A percentile compares a stretch with the other conserved stretches of the same genome.
Evolutionary conservation across 148 eudicot genomes (phyloP).

Genomic region (Camellia granthamiana): DNA sequence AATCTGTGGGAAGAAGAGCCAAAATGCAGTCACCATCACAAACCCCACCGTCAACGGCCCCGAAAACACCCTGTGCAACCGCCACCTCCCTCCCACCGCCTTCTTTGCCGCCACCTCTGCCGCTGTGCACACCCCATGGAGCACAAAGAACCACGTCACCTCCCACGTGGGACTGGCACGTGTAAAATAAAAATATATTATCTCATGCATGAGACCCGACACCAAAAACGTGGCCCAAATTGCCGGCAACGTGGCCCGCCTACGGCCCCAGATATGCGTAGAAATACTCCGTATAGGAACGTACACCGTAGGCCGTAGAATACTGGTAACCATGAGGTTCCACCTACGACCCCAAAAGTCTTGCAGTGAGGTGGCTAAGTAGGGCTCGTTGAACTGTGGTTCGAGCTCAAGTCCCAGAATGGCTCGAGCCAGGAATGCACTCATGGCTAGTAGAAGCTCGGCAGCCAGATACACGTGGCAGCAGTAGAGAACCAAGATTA

Average conservation of each 20-base stretch:
- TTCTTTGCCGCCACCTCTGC: conserved; percentile 42
- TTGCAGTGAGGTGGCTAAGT: conserved; percentile 52
- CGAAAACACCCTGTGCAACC: conserved; percentile 35
- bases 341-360: conserved; percentile 76
- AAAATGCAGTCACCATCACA: conserved; percentile 42
- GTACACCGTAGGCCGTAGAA: conserved; percentile 43
- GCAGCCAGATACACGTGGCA: conserved; percentile 39
- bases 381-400: conserved; percentile 56
- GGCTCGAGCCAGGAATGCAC: conserved; percentile 31
- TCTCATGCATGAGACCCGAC: conserved; percentile 67
- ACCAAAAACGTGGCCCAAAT: conserved; percentile 41
- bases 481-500: conserved; percentile 33
- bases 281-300: conserved; percentile 29
- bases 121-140: conserved; percentile 47
- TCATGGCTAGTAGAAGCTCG: conserved; percentile 35
- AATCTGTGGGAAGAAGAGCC: conserved; percentile 61
- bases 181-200: conserved; percentile 39
- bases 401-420: conserved; percentile 41
- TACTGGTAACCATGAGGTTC: conserved; percentile 59
- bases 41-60: conserved; percentile 46
- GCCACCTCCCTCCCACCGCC: conserved; percentile 25
- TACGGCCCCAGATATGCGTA: conserved; percentile 19
- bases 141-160: conserved; percentile 56
- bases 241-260: conserved; percentile 14
- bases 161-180: conserved; percentile 62